These are phyloP conservation scores for Acer yangbiense DNA, from an alignment of 345 rosid genomes.

Conservation along the genomic window DNA sequence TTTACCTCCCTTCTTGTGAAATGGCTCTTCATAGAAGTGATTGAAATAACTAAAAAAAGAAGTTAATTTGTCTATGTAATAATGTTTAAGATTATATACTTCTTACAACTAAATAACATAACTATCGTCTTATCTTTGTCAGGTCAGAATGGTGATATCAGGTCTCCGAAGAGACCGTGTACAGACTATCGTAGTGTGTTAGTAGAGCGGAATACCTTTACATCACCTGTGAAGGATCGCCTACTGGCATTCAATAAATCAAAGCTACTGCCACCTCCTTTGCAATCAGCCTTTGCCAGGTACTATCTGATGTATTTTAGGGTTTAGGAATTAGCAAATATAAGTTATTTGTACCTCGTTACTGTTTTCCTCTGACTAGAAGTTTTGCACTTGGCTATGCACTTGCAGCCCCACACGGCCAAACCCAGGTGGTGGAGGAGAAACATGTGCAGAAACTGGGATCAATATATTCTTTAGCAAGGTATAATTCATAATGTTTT, in stretches of 20 bases:
- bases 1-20: background rate
- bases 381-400: constrained; percentile 13
- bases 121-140: constrained; percentile 21
- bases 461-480: constrained; percentile 82
- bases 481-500: constrained; percentile 40
- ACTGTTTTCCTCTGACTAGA: constrained; percentile 14
- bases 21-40: background rate
- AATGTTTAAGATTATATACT: background rate
- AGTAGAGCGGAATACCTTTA: constrained; percentile 80
- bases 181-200: constrained; percentile 80
- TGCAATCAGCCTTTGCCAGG: constrained; percentile 92
- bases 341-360: constrained; percentile 14
- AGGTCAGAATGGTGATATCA: constrained; percentile 90
- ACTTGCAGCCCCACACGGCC: constrained; percentile 85
- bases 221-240: constrained; percentile 83
- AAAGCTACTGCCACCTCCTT: constrained; percentile 66
- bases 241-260: constrained; percentile 60
- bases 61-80: background rate
- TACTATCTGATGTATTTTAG: constrained; percentile 20
- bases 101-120: constrained; percentile 7
- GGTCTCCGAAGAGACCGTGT: constrained; percentile 68
- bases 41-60: background rate
- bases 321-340: constrained; percentile 13
- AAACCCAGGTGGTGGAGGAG: constrained; percentile 95
- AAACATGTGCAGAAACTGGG: constrained; percentile 98